Percentiles rank a stretch among this genome's conserved stretches.
phyloP scores from a whole-genome alignment of 257 asterid species.

The Nicotiana otophora region DNA sequence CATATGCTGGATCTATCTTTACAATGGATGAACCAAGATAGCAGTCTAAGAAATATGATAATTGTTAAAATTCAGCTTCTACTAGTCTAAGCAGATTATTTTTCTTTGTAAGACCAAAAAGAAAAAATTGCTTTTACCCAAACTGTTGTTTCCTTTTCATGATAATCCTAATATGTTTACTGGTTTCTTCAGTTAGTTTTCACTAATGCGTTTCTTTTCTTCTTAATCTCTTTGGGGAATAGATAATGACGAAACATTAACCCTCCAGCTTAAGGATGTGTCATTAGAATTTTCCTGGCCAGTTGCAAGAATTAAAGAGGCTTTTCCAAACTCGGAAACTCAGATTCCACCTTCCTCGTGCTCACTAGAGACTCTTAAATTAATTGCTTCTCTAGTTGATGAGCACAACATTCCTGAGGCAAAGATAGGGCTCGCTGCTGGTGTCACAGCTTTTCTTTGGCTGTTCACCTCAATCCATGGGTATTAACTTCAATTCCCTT shows the following conservation, averaged over 20 bases:
- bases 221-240: constrained; percentile 5
- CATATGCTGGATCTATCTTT: background rate
- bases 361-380: constrained; percentile 62
- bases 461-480: constrained; percentile 78
- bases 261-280: constrained; percentile 77
- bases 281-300: constrained; percentile 82
- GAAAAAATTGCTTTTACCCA: background rate
- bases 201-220: background rate
- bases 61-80: background rate
- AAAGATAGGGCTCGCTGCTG: constrained; percentile 58
- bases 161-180: background rate
- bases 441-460: constrained; percentile 89
- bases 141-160: background rate
- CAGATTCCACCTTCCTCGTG: constrained; percentile 55
- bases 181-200: background rate
- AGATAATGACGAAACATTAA: constrained; percentile 72
- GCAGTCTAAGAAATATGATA: background rate
- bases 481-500: constrained; percentile 24
- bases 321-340: constrained; percentile 55
- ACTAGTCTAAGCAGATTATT: background rate
- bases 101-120: background rate
- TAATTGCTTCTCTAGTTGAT: constrained; percentile 68
- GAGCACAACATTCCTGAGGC: constrained; percentile 71
- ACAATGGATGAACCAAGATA: background rate
- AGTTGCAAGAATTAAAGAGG: constrained; percentile 67